A percentile compares a stretch with the other conserved stretches of the same genome.
Evolutionary conservation across 2,329 filamentous ascomycete genomes (phyloP).

Genomic region (Simplicillium aogashimaense): DNA sequence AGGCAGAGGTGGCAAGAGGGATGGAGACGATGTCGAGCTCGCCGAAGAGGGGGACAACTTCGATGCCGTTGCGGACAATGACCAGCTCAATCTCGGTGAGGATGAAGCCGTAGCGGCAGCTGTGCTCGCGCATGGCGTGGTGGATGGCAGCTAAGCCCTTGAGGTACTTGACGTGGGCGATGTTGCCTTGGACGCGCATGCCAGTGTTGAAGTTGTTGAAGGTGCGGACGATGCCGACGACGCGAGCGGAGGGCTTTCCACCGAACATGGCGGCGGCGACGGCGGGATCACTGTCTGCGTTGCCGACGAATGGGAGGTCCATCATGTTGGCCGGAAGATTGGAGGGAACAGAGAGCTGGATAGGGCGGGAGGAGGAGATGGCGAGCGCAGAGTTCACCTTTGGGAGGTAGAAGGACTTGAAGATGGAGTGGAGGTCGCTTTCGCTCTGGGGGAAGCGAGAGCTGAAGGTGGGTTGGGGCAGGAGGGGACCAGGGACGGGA

Average conservation of each 20-base stretch:
- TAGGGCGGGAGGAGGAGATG: constrained; percentile 60
- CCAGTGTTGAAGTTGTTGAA: constrained; percentile 94
- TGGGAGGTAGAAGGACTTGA: constrained; percentile 68
- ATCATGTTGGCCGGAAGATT: constrained; percentile 22
- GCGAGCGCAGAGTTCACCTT: constrained; percentile 80
- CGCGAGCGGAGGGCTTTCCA: constrained; percentile 41
- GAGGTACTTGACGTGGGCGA: constrained; percentile 82
- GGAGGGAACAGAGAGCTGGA: constrained; percentile 36
- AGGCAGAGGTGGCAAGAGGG: constrained; percentile 37
- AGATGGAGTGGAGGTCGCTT: constrained; percentile 62
- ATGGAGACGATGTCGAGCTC: constrained; percentile 65
- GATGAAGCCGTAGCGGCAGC: constrained; percentile 90
- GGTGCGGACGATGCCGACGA: constrained; percentile 79
- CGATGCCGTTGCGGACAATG: constrained; percentile 71
- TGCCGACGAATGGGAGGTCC: constrained; percentile 57
- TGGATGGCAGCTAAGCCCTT: constrained; percentile 79
- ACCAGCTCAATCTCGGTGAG: constrained; percentile 93
- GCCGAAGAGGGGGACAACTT: constrained; percentile 72
- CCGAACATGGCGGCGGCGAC: constrained; percentile 43
- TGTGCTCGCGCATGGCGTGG: constrained; percentile 85
- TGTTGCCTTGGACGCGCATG: constrained; percentile 77
- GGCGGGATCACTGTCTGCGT: constrained; percentile 44
- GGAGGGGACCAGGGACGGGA: constrained; percentile 50
- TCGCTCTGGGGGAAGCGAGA: constrained; percentile 71
- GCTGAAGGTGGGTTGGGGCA: constrained; percentile 47